A percentile compares a stretch with the other conserved stretches of the same genome.
phyloP scores from a whole-genome alignment of 495 filamentous ascomycete species.

The Daldinia grandis region DNA sequence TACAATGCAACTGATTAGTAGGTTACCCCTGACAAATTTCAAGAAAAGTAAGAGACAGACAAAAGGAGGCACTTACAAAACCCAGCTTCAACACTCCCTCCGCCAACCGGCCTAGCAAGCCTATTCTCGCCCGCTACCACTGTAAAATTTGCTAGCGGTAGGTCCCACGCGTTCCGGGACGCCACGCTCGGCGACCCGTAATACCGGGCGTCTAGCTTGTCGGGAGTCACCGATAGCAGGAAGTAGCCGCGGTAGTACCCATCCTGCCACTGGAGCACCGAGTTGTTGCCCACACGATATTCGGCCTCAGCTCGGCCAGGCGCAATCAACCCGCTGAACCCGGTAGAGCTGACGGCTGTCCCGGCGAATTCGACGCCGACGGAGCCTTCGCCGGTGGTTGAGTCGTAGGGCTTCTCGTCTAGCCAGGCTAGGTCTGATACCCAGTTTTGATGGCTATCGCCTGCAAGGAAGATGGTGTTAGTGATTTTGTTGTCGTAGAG shows the following conservation, averaged over 20 bases:
- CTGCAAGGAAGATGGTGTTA: conserved; percentile 73
- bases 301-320: conserved; percentile 51
- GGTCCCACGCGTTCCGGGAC: conserved; percentile 60
- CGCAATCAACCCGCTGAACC: conserved; percentile 56
- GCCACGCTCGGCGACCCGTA: conserved; percentile 57
- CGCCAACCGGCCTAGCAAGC: conserved; percentile 57
- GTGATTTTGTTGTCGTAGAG: conserved; percentile 68
- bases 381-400: conserved; percentile 62
- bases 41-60: not conserved
- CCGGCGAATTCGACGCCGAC: conserved; percentile 75
- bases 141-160: conserved; percentile 69
- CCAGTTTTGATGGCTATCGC: conserved; percentile 71
- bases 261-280: conserved; percentile 73
- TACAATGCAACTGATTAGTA: conserved; percentile 3
- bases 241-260: conserved; percentile 73
- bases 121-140: conserved; percentile 64
- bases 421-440: conserved; percentile 71
- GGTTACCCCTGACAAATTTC: not conserved
- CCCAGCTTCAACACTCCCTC: conserved; percentile 59
- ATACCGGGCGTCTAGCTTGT: conserved; percentile 39
- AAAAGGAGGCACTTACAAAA: conserved; percentile 24
- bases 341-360: conserved; percentile 65
- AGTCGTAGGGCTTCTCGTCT: conserved; percentile 63
- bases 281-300: conserved; percentile 59
- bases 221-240: conserved; percentile 39